These are phyloP conservation scores for Trichosporon faecale DNA, from an alignment of 1,284 basidiomycete species.

Conservation along the genomic window DNA sequence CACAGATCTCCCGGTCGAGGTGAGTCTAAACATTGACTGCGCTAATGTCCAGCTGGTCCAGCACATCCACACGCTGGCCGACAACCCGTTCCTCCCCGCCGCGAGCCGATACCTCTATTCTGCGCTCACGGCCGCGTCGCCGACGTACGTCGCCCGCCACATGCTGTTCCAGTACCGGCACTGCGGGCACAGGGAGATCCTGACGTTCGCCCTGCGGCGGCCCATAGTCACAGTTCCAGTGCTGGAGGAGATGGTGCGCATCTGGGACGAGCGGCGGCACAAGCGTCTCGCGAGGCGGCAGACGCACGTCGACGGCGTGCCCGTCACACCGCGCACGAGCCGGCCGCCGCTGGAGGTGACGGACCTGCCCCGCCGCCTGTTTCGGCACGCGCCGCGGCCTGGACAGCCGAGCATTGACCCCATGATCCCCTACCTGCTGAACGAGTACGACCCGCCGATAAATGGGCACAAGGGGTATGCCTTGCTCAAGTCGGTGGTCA, in stretches of 20 bases:
- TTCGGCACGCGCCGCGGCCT: conserved; percentile 29
- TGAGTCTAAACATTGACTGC: conserved; percentile 12
- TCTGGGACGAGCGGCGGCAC: conserved; percentile 36
- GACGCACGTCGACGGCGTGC: neutral
- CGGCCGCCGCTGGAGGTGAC: conserved; percentile 11
- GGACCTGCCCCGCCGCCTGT: conserved; percentile 47
- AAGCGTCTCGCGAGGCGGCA: neutral
- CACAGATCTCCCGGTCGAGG: conserved; percentile 32
- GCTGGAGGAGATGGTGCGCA: conserved; percentile 30
- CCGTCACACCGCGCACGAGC: conserved; percentile 11
- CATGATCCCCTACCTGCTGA: conserved; percentile 47
- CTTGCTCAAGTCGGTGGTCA: conserved; percentile 69
- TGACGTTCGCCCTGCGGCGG: conserved; percentile 34
- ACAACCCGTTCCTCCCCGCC: conserved; percentile 61
- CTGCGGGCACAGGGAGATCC: conserved; percentile 26
- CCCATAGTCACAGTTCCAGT: conserved; percentile 37
- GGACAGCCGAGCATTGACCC: conserved; percentile 35
- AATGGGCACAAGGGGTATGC: conserved; percentile 71
- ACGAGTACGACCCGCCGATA: conserved; percentile 43
- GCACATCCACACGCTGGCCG: conserved; percentile 65
- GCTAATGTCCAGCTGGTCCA: conserved; percentile 61
- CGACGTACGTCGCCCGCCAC: conserved; percentile 34
- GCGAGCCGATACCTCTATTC: conserved; percentile 58
- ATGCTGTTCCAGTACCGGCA: conserved; percentile 35
- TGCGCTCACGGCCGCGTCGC: conserved; percentile 54